These are phyloP conservation scores for Microthlaspi erraticum DNA, from an alignment of 345 rosid genomes.

Conservation along the genomic window DNA sequence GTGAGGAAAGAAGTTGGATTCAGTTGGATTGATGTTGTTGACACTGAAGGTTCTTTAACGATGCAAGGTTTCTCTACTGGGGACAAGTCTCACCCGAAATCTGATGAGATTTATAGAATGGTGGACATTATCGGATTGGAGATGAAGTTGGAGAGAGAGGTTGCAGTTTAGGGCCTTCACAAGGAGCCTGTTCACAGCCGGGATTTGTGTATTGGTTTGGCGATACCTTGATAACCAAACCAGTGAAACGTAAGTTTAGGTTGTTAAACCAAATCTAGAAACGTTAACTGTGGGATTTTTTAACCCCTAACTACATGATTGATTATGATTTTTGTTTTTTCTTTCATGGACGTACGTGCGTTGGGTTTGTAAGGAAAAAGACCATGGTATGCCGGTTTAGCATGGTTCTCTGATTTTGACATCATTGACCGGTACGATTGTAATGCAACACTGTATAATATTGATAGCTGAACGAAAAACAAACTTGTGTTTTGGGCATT, in stretches of 20 bases:
- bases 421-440: conserved; percentile 16
- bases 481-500: conserved; percentile 9
- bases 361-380: background rate
- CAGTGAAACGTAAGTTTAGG: no score
- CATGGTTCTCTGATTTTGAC: conserved; percentile 19
- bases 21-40: conserved; percentile 82
- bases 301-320: conserved; percentile 4
- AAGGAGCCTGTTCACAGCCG: no score
- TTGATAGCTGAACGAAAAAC: background rate
- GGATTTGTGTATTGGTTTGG: no score
- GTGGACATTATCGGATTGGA: conserved; percentile 61
- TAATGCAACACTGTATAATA: conserved; percentile 2
- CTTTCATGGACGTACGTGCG: background rate
- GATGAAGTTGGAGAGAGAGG: conserved; percentile 54
- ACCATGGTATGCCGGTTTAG: conserved; percentile 15
- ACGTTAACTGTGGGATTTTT: conserved; percentile 14
- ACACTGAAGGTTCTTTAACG: conserved; percentile 50
- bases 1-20: conserved; percentile 81
- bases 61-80: conserved; percentile 80
- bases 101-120: conserved; percentile 60
- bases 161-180: conserved; percentile 22
- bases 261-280: conserved; percentile 9
- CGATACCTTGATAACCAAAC: no score
- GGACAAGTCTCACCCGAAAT: conserved; percentile 66
- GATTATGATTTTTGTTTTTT: background rate